Conservation (phyloP, 2,329 filamentous ascomycete species). For the Lachnellula occidentalis region DNA sequence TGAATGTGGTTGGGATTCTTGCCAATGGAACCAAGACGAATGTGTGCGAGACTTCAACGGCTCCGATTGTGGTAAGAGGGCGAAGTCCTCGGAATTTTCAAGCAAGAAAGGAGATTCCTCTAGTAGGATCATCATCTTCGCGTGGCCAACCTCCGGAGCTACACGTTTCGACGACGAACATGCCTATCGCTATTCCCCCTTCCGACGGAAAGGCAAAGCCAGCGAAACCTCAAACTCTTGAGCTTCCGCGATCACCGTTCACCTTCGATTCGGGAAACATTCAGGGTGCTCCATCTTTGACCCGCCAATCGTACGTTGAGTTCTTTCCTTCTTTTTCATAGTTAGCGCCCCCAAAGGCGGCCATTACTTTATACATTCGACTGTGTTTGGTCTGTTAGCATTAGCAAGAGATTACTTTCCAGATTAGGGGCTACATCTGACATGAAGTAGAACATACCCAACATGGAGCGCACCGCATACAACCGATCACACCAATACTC, state of each 20-base stretch:
- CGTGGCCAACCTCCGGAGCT: constrained; percentile 30
- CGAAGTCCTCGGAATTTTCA: constrained; percentile 94
- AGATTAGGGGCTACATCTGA: constrained; percentile 11
- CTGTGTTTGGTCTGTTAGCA: not conserved
- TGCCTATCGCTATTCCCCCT: constrained; percentile 14
- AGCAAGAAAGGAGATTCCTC: constrained; percentile 83
- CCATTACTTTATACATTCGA: not conserved
- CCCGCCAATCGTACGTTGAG: constrained; percentile 28
- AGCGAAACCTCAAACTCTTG: constrained; percentile 22
- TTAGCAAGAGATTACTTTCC: not conserved
- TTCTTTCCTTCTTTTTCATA: not conserved
- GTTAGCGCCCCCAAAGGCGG: not conserved
- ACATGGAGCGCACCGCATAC: constrained; percentile 24
- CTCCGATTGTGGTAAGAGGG: constrained; percentile 88
- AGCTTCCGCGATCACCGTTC: constrained; percentile 29
- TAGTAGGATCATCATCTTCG: constrained; percentile 39
- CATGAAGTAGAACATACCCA: constrained; percentile 22
- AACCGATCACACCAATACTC: constrained; percentile 23
- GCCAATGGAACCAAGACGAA: constrained; percentile 77
- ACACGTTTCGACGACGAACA: constrained; percentile 24
- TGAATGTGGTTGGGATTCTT: constrained; percentile 80
- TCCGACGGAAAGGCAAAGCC: constrained; percentile 20
- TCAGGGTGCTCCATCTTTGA: constrained; percentile 23
- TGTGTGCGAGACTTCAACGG: constrained; percentile 78
- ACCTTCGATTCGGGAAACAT: constrained; percentile 29